Evolutionary conservation across 345 rosid genomes (phyloP), one percentile per base, ranked within the genome.

Genomic region (Populus pruinosa): DNA sequence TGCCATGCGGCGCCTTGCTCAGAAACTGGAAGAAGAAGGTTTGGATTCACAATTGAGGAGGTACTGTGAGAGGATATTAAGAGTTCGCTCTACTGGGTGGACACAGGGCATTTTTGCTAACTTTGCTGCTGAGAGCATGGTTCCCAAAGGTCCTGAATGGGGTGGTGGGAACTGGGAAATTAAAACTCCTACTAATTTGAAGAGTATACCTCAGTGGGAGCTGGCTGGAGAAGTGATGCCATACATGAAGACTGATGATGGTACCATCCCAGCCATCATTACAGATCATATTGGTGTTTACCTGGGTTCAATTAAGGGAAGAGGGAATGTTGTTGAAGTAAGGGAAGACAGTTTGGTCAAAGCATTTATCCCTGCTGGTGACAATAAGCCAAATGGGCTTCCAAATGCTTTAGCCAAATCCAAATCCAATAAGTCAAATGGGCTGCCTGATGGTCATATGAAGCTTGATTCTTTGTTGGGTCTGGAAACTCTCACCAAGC

Each of bases 111-210:
- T 96, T 76, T 96, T 96, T 81, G 97, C 98, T n/a, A 96, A 96
- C 81, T 96, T 96, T 84, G 98, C 98, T 82, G 97, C 99, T 35
- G 99, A 96, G 87, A 93, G 95, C 83, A 91, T 96, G 96, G 98
- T 93, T 79, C 99, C 97, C 3, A 96, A 96, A 84, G 98, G 99
- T 78, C 84, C 94, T 71, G 98, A 91, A 86, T 96, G 99, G 99
- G 98, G 98, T 80, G 99, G 99, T 83, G 98, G 97, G 70, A 96
- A 96, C 90, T 96, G 98, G 99, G 99, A 96, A 86, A 96, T 93
- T 66, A 93, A 92, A 81, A 93, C 93, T 44, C 98, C 99, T 44
- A 82, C 94, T 44, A 88, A 87, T 83, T 83, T 92, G 83, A 93
- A 93, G 87, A 89, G 87, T 73, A 88, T 89, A 83, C 98, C 99